A percentile compares a stretch with the other conserved stretches of the same genome.
phyloP scores from a whole-genome alignment of 305 asterid genomes.

The Rubia tinctorum region DNA sequence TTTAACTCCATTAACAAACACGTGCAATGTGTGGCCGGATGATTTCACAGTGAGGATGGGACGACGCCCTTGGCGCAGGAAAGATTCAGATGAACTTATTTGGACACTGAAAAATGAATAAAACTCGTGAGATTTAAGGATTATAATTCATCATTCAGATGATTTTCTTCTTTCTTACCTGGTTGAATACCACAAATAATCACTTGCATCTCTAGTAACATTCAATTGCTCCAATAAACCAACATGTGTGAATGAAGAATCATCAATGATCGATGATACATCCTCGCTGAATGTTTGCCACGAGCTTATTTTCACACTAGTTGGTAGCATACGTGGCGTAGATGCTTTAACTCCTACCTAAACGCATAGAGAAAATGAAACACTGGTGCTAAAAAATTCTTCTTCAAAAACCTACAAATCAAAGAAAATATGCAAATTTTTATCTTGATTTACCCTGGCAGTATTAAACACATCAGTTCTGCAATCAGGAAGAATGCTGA shows the following conservation, averaged over 20 bases:
- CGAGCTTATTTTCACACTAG: constrained; percentile 40
- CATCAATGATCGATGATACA: constrained; percentile 41
- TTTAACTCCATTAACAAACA: constrained; percentile 61
- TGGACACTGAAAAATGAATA: constrained; percentile 43
- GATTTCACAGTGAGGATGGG: constrained; percentile 67
- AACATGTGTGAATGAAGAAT: constrained; percentile 50
- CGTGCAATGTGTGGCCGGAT: constrained; percentile 84
- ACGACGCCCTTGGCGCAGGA: constrained; percentile 48
- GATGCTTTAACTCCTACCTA: constrained; percentile 60
- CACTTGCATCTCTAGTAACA: constrained; percentile 88
- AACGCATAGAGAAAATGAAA: constrained; percentile 10
- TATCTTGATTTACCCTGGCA: constrained; percentile 55
- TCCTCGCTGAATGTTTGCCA: constrained; percentile 90
- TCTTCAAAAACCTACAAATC: background rate
- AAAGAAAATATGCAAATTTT: background rate
- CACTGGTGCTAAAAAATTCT: no score
- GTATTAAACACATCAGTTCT: constrained; percentile 65
- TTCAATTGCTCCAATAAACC: constrained; percentile 90
- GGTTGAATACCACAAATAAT: constrained; percentile 92
- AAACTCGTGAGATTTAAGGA: background rate
- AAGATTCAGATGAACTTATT: constrained; percentile 69
- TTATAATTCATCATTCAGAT: background rate
- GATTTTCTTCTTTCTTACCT: constrained; percentile 41
- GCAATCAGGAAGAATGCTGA: constrained; percentile 93
- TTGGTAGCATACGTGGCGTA: constrained; percentile 49